phyloP scores from a whole-genome alignment of 1,284 basidiomycete genomes.

The Nidula niveotomentosa region DNA sequence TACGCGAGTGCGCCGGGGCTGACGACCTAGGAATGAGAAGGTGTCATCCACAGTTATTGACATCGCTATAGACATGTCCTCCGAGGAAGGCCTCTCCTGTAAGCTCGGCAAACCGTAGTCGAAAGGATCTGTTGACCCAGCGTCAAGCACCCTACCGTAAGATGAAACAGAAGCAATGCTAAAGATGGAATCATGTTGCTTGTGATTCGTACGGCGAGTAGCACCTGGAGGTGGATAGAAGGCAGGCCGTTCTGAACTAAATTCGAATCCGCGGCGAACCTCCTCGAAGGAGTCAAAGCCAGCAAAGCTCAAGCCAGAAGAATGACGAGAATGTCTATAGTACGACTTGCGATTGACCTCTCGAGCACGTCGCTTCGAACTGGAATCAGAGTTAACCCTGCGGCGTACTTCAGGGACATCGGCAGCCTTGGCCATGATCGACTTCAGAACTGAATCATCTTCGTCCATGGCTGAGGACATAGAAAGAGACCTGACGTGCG shows the following conservation, averaged over 20 bases:
- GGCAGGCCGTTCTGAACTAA: slow-evolving; percentile 53
- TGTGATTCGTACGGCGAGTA: slow-evolving; percentile 31
- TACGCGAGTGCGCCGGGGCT: slow-evolving; percentile 50
- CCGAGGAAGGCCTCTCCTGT: slow-evolving; percentile 52
- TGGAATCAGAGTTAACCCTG: slow-evolving; percentile 45
- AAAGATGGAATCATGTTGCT: slow-evolving; percentile 60
- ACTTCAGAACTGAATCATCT: slow-evolving; percentile 59
- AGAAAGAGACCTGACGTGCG: slow-evolving; percentile 50
- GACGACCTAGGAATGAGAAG: slow-evolving; percentile 59
- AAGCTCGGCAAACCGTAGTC: slow-evolving; percentile 61
- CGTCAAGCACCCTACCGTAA: slow-evolving; percentile 67
- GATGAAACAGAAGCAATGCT: slow-evolving; percentile 84
- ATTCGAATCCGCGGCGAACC: slow-evolving; percentile 73
- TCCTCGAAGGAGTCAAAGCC: slow-evolving; percentile 76
- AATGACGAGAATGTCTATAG: slow-evolving; percentile 40
- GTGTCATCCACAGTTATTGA: slow-evolving; percentile 69
- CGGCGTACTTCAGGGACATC: slow-evolving; percentile 32
- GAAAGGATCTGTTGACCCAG: slow-evolving; percentile 71
- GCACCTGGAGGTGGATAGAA: slow-evolving; percentile 61
- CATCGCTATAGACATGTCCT: slow-evolving; percentile 51
- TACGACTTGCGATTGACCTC: slow-evolving; percentile 15
- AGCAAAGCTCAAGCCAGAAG: slow-evolving; percentile 62
- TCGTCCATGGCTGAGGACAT: slow-evolving; percentile 38
- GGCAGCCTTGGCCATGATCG: slow-evolving; percentile 48
- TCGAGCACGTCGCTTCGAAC: slow-evolving; percentile 29